phyloP scores from a whole-genome alignment of 495 filamentous ascomycete species.

The Annulohypoxylon bovei region DNA sequence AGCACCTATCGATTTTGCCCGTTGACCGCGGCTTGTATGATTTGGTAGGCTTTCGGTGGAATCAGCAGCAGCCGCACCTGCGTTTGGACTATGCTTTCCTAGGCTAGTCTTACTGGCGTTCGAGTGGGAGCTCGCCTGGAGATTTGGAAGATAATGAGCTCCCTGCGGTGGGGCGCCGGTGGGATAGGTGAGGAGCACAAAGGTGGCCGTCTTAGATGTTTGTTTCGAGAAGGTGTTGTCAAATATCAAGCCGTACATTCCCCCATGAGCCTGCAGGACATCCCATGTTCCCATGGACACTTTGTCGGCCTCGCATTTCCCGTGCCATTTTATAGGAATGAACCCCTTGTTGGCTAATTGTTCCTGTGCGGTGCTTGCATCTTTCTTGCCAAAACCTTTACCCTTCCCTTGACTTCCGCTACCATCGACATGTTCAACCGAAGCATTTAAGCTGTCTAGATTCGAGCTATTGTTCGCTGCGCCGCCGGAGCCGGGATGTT shows the following conservation, averaged over 20 bases:
- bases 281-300: conserved; percentile 92
- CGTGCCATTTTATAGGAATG: conserved; percentile 85
- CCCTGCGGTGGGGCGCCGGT: conserved; percentile 83
- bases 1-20: conserved; percentile 45
- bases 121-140: conserved; percentile 56
- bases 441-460: conserved; percentile 47
- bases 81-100: conserved; percentile 52
- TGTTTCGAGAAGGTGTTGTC: conserved; percentile 99
- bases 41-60: conserved; percentile 68
- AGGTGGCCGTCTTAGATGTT: conserved; percentile 90
- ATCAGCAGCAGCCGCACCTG: conserved; percentile 55
- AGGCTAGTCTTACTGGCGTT: conserved; percentile 62
- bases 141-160: conserved; percentile 71
- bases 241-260: conserved; percentile 96
- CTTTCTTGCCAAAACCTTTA: conserved; percentile 55
- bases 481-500: conserved; percentile 82
- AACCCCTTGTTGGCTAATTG: conserved; percentile 87
- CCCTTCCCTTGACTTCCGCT: conserved; percentile 41
- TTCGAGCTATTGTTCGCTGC: conserved; percentile 56
- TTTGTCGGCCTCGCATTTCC: conserved; percentile 95
- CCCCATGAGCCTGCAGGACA: conserved; percentile 74
- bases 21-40: conserved; percentile 45
- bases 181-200: conserved; percentile 93
- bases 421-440: conserved; percentile 56
- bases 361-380: conserved; percentile 74